Evolutionary conservation across 441 rosid species (phyloP).

Genomic region (Gossypium davidsonii): DNA sequence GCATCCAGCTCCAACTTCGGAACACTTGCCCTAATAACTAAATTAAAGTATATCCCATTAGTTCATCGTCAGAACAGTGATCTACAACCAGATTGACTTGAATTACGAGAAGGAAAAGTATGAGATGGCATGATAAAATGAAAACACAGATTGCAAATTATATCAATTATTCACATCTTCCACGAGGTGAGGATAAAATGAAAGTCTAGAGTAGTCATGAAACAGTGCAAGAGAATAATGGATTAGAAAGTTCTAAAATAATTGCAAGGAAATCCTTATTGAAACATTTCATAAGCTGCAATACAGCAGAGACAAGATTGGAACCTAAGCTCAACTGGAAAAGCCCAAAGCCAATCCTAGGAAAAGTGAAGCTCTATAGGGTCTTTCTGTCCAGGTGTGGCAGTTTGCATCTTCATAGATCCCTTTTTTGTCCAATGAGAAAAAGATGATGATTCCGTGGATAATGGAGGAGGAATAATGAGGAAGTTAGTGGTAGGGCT

Average conservation of each 20-base stretch:
- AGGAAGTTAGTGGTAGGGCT: background rate
- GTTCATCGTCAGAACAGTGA: background rate
- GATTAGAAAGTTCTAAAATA: background rate
- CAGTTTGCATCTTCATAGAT: too few relatives aligned
- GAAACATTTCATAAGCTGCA: background rate
- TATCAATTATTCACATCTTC: background rate
- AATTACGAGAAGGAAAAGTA: background rate
- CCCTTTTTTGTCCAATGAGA: too few relatives aligned
- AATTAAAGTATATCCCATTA: background rate
- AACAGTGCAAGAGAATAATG: background rate
- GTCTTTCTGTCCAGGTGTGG: background rate
- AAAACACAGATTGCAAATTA: background rate
- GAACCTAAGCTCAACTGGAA: background rate
- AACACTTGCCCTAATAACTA: constrained; percentile 60
- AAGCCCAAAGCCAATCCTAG: background rate
- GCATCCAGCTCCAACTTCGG: constrained; percentile 56
- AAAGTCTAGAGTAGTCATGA: background rate
- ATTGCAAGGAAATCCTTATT: background rate
- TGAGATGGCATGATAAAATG: background rate
- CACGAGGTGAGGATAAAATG: background rate
- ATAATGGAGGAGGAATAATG: background rate
- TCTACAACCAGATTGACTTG: background rate
- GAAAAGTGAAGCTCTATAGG: background rate
- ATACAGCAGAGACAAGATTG: background rate
- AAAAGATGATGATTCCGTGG: background rate